A percentile compares a stretch with the other conserved stretches of the same genome.
Conservation (phyloP, 2,329 filamentous ascomycete genomes). For the Dactylellina parvicollis region DNA sequence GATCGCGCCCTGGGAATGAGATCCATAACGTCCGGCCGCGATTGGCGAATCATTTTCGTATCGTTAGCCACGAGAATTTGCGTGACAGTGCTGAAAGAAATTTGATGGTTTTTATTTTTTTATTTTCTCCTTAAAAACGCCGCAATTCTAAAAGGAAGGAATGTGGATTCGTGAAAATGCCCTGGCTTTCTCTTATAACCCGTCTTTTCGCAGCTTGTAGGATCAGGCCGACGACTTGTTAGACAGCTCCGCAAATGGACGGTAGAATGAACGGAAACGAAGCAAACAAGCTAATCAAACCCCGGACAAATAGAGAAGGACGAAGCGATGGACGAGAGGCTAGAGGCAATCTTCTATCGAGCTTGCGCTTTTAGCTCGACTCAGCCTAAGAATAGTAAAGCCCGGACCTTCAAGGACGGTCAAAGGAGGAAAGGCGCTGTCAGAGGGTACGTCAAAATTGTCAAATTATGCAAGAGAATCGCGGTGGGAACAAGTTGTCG, state of each 20-base stretch:
- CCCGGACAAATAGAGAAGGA: slow-evolving; percentile 36
- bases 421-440: neutral
- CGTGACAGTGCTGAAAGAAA: neutral
- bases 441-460: slow-evolving; percentile 5
- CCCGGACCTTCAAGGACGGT: slow-evolving; percentile 24
- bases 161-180: too few species aligned
- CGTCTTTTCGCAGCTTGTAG: slow-evolving; percentile 7
- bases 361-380: slow-evolving; percentile 13
- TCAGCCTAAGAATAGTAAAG: slow-evolving; percentile 34
- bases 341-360: slow-evolving; percentile 10
- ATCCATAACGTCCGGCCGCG: slow-evolving; percentile 46
- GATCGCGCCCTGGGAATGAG: slow-evolving; percentile 34
- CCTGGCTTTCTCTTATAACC: neutral
- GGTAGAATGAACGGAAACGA: slow-evolving; percentile 42
- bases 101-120: too few species aligned
- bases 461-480: neutral
- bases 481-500: slow-evolving; percentile 5
- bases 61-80: neutral
- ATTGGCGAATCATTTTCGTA: slow-evolving; percentile 39
- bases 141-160: too few species aligned
- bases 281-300: slow-evolving; percentile 45
- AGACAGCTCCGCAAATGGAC: slow-evolving; percentile 28
- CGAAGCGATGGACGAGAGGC: slow-evolving; percentile 34
- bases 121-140: too few species aligned
- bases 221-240: slow-evolving; percentile 2